Base-by-base conservation (phyloP, 139 green algal genomes). In the Chlorokybus atmophyticus region DNA sequence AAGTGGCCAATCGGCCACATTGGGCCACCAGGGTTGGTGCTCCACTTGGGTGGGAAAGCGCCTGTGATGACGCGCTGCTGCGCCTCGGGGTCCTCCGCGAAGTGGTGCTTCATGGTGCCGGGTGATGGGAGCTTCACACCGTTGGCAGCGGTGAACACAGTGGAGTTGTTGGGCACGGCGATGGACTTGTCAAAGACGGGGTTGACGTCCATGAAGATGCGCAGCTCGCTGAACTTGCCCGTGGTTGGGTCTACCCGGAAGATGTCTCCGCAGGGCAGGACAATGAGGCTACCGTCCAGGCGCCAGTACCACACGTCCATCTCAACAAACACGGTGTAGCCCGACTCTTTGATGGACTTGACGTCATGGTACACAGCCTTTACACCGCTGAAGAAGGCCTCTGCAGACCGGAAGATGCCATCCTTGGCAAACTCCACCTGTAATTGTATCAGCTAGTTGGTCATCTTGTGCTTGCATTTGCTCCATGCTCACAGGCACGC, bases 141-240 rank as follows among this genome's bases (percentile, higher is more conserved):
- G n/a, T n/a, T n/a, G n/a, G n/a, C n/a, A n/a, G n/a, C n/a, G n/a
- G n/a, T n/a, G 35, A 44, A 44, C 10, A 44, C 35, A 14, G 35
- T 21, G 35, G 35, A 10, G 35, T 44, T 44, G 35, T 44, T 14
- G 10, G 10, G 10, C 35, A 44, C 35, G 14, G 35, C 10, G 10
- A 44, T 21, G 10, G 35, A 10, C 10, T 10, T 14, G 35, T 44
- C 14, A 14, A 44, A 44, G 10, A 44, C 35, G 10, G 35, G 35
- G 35, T 44, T 44, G 35, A 14, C 35, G 35, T 44, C 35, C 35
- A 44, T 44, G 35, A 44, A 44, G 35, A 44, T 44, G 35, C 35
- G 35, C 35, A 44, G 35, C 35, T 44, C 35, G 35, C 35, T 44
- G 35, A 44, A 44, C 35, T 44, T 44, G 35, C 35, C 35, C 35